Evolutionary conservation across 306 rosid genomes (phyloP), one percentile per base, ranked within the genome.

Genomic region (Cucumis cinereus): DNA sequence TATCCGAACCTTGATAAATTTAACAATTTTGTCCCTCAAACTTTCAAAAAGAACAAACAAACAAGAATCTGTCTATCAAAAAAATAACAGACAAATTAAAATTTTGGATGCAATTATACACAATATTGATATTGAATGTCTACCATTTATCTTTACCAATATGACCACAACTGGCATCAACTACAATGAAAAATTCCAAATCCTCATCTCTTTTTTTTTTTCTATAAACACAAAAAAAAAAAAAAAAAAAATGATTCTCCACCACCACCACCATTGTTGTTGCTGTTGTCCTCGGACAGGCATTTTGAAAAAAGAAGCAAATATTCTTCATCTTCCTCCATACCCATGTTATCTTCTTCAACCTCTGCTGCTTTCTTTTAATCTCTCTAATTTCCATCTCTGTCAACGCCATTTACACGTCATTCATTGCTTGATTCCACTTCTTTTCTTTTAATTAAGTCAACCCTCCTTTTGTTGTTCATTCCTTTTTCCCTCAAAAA

Each of bases 131-230:
- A 10, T 10, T 68, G 55, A 43, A 70, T 45, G 38, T 20, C 5
- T 69, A 47, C 54, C 38, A 67, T 30, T 38, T 38, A 45, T 23
- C 19, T 11, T 22, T 22, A 49, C 33, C 23, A 16, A 7, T 9
- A 26, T 62, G 8, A 62, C 70, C 70, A 30, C 22, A 26, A 70
- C 75, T 70, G 75, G 75, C 76, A 71, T 43, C 58, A 71, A 71
- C 76, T 50, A 45, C 12, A 71, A 8, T 4, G 10, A 50, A 24
- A 45, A 70, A 71, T 26, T 49, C 76, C 41, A 49, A 71, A 71
- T 71, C 59, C 41, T 28, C 58, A 0, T 36, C 17, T 30, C 4
- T 30, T 30, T 30, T 5, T 35, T 11, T 47, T 71, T 24, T 47
- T 43, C 5, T n/a, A 0, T 64, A 6, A 33, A 33, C 30, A 55